A percentile compares a stretch with the other conserved stretches of the same genome.
Evolutionary conservation across 345 rosid species (phyloP).

Genomic region (Sapria himalayana): DNA sequence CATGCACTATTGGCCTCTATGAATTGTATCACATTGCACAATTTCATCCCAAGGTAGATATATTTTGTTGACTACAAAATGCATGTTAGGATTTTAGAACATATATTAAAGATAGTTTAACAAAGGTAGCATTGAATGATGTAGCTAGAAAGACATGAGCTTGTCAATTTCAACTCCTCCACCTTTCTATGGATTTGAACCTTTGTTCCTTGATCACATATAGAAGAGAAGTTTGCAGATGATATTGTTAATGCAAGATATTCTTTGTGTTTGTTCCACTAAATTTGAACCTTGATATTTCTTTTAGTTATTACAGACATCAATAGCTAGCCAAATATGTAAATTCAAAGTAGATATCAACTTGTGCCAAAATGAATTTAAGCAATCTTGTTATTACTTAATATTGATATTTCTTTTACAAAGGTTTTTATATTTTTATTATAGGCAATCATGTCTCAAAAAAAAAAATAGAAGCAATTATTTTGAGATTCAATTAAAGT

Average conservation of each 20-base stretch:
- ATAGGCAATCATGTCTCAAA: too few species aligned
- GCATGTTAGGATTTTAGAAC: slow-evolving; percentile 98
- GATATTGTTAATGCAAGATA: slow-evolving; percentile 16
- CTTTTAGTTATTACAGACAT: too few species aligned
- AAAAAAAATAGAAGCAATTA: too few species aligned
- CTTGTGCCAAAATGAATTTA: too few species aligned
- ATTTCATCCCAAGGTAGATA: slow-evolving; percentile 91
- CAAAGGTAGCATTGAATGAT: slow-evolving; percentile 98
- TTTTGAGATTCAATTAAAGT: too few species aligned
- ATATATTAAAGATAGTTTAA: slow-evolving; percentile 89
- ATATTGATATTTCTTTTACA: too few species aligned
- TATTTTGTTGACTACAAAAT: slow-evolving; percentile 91
- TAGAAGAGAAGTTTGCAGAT: slow-evolving; percentile 26
- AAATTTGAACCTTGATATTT: too few species aligned
- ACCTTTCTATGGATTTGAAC: slow-evolving; percentile 70
- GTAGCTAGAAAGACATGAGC: slow-evolving; percentile 88
- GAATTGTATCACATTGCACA: slow-evolving; percentile 91
- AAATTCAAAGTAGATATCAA: too few species aligned
- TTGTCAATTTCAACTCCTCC: slow-evolving; percentile 86
- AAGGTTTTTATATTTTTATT: too few species aligned
- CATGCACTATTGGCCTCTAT: slow-evolving; percentile 81
- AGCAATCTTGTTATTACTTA: too few species aligned
- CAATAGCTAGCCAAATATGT: too few species aligned
- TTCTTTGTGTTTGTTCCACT: too few species aligned
- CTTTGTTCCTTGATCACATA: slow-evolving; percentile 35